A percentile compares a stretch with the other conserved stretches of the same genome.
These are phyloP conservation scores for Aegle marmelos DNA, from an alignment of 345 rosid genomes.

Conservation along the genomic window DNA sequence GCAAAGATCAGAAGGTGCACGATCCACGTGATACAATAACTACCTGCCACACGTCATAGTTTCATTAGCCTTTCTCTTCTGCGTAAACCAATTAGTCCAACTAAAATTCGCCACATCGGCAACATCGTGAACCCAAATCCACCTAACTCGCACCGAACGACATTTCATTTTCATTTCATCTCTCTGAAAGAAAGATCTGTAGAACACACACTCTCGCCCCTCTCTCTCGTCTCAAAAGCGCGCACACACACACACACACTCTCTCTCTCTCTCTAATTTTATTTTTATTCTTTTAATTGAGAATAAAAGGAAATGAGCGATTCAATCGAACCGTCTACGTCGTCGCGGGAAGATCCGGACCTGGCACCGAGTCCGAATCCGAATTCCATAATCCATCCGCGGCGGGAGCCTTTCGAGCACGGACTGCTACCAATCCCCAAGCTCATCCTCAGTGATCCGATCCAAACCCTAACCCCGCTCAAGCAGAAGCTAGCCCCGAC, in stretches of 20 bases:
- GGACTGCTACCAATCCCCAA: constrained; percentile 95
- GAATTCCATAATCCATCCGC: constrained; percentile 59
- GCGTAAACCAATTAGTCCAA: background rate
- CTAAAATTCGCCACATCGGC: background rate
- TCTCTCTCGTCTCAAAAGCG: constrained; percentile 12
- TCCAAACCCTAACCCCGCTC: constrained; percentile 66
- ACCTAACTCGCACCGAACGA: background rate
- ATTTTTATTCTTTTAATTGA: background rate
- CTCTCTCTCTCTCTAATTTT: background rate
- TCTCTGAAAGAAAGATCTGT: constrained; percentile 30
- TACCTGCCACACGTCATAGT: background rate
- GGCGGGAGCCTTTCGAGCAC: constrained; percentile 94
- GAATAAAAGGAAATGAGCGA: constrained; percentile 41
- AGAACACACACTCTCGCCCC: constrained; percentile 9
- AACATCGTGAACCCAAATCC: background rate
- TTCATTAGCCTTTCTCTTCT: background rate
- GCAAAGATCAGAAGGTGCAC: background rate
- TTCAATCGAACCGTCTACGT: constrained; percentile 48
- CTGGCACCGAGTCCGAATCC: constrained; percentile 40
- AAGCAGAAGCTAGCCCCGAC: constrained; percentile 53
- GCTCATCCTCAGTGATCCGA: constrained; percentile 84
- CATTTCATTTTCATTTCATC: constrained; percentile 12
- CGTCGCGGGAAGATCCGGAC: constrained; percentile 40
- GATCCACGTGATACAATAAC: background rate
- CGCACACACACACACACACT: background rate